Evolutionary conservation across 2,329 filamentous ascomycete species (phyloP).

Genomic region (Pleomassaria siparia): DNA sequence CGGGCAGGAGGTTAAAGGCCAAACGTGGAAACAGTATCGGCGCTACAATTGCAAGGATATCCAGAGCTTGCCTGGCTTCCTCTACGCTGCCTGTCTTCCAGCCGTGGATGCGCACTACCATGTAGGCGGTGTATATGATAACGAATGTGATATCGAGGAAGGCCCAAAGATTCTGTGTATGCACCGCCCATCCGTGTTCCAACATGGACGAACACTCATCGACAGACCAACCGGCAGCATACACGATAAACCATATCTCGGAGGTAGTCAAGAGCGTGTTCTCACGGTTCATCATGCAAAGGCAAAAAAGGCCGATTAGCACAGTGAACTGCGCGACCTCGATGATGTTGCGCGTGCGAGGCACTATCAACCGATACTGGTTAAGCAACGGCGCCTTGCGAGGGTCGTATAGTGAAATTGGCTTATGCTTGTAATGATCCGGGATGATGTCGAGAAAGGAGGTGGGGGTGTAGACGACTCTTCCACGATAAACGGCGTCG

Average conservation of each 20-base stretch:
- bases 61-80: slow-evolving; percentile 67
- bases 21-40: slow-evolving; percentile 76
- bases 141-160: slow-evolving; percentile 81
- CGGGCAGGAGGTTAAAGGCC: slow-evolving; percentile 79
- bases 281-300: slow-evolving; percentile 70
- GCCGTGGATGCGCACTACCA: slow-evolving; percentile 67
- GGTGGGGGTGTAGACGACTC: slow-evolving; percentile 79
- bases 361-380: slow-evolving; percentile 82
- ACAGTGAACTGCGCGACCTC: slow-evolving; percentile 74
- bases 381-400: slow-evolving; percentile 74
- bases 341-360: slow-evolving; percentile 72
- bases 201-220: slow-evolving; percentile 77
- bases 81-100: slow-evolving; percentile 53
- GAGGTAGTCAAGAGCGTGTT: slow-evolving; percentile 57
- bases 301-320: slow-evolving; percentile 68
- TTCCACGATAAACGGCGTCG: slow-evolving; percentile 77
- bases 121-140: slow-evolving; percentile 69
- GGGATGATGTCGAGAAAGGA: slow-evolving; percentile 82
- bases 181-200: slow-evolving; percentile 77
- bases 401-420: slow-evolving; percentile 79
- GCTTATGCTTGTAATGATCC: slow-evolving; percentile 81
- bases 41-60: slow-evolving; percentile 77
- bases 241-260: slow-evolving; percentile 71
- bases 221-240: slow-evolving; percentile 75
- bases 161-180: slow-evolving; percentile 86